These are phyloP conservation scores for Heterobasidion parviporum DNA, from an alignment of 1,284 basidiomycete species.

Conservation along the genomic window DNA sequence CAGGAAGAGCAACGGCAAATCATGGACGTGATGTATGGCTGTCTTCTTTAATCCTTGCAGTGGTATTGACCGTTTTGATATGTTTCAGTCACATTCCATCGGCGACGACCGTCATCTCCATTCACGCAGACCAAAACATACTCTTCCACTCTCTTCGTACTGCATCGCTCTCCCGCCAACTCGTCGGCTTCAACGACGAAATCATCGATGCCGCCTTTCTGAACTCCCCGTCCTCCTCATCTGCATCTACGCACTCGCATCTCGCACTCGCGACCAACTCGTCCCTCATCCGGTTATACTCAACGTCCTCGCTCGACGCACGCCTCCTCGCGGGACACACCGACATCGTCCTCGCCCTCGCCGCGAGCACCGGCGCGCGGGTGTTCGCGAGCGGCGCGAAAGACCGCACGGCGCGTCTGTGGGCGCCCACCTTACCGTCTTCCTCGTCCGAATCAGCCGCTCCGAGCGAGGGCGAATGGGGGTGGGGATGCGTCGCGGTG, in stretches of 20 bases:
- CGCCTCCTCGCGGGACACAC: slow-evolving; percentile 82
- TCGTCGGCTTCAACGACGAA: slow-evolving; percentile 98
- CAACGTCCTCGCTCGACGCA: slow-evolving; percentile 64
- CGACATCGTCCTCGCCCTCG: slow-evolving; percentile 88
- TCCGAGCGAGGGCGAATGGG: slow-evolving; percentile 24
- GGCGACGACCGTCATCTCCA: slow-evolving; percentile 67
- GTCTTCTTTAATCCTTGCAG: slow-evolving; percentile 7
- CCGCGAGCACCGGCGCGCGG: slow-evolving; percentile 57
- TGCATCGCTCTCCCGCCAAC: slow-evolving; percentile 64
- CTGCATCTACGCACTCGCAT: slow-evolving; percentile 46
- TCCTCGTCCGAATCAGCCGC: neutral
- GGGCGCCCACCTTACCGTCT: slow-evolving; percentile 44
- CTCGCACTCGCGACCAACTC: slow-evolving; percentile 96
- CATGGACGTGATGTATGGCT: slow-evolving; percentile 57
- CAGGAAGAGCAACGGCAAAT: slow-evolving; percentile 78
- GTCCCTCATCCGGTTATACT: slow-evolving; percentile 84
- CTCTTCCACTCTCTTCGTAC: slow-evolving; percentile 74
- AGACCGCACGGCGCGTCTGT: slow-evolving; percentile 83
- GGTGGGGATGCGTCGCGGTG: slow-evolving; percentile 78
- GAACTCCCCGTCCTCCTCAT: slow-evolving; percentile 27
- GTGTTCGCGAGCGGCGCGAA: slow-evolving; percentile 88
- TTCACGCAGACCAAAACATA: slow-evolving; percentile 97
- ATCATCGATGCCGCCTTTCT: slow-evolving; percentile 88
- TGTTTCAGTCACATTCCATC: slow-evolving; percentile 56
- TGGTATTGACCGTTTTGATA: slow-evolving; percentile 14